phyloP scores from a whole-genome alignment of 805 yeast species.

The Candida sanyiensis region DNA sequence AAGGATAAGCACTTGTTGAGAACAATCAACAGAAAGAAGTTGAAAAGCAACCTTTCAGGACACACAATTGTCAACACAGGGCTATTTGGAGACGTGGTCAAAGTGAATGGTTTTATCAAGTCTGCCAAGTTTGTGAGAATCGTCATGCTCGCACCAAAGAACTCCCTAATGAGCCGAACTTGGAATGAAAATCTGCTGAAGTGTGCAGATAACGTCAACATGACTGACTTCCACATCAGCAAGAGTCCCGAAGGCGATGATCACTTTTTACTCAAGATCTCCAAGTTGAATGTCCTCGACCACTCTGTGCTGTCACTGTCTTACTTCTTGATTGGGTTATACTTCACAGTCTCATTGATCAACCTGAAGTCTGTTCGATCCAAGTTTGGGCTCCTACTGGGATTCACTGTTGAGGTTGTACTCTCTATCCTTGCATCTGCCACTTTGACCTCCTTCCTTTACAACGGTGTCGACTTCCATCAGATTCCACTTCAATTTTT shows the following conservation, averaged over 20 bases:
- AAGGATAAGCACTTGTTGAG: slow-evolving; percentile 32
- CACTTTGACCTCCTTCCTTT: slow-evolving; percentile 36
- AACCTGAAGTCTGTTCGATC: slow-evolving; percentile 41
- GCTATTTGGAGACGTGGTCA: slow-evolving; percentile 34
- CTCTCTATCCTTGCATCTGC: slow-evolving; percentile 39
- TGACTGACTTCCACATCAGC: neutral
- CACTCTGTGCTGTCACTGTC: slow-evolving; percentile 21
- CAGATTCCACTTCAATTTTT: slow-evolving; percentile 37
- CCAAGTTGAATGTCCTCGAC: slow-evolving; percentile 15
- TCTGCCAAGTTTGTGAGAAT: slow-evolving; percentile 37
- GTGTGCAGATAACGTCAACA: neutral
- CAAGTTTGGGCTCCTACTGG: slow-evolving; percentile 38
- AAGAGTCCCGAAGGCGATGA: neutral
- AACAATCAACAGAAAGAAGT: slow-evolving; percentile 33
- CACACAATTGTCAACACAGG: slow-evolving; percentile 25
- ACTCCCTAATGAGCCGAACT: slow-evolving; percentile 17
- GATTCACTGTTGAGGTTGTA: slow-evolving; percentile 35
- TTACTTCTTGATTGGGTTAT: slow-evolving; percentile 28
- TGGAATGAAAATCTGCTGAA: slow-evolving; percentile 30
- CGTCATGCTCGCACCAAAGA: slow-evolving; percentile 26
- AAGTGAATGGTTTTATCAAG: slow-evolving; percentile 38
- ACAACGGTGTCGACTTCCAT: slow-evolving; percentile 29
- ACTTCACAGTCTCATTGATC: slow-evolving; percentile 33
- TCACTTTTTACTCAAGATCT: slow-evolving; percentile 3
- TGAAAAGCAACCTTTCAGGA: slow-evolving; percentile 12